Conservation (phyloP, 306 rosid species). For the Pterocarpus macrocarpus region DNA sequence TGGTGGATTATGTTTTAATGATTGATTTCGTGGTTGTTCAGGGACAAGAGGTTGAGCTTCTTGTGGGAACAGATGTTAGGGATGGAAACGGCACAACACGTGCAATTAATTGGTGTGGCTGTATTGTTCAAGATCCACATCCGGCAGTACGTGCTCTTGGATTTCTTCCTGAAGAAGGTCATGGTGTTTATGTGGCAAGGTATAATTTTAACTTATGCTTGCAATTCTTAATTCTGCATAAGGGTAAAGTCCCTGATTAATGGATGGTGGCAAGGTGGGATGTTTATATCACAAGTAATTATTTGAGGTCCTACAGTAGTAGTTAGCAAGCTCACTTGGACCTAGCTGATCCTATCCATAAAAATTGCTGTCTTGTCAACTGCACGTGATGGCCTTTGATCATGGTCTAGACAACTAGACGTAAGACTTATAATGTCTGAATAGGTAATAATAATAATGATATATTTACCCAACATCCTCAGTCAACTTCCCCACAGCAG, state of each 20-base stretch:
- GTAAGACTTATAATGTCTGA: not conserved
- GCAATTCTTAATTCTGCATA: slow-evolving; percentile 35
- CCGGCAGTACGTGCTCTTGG: slow-evolving; percentile 98
- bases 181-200: slow-evolving; percentile 97
- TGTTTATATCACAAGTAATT: slow-evolving; percentile 30
- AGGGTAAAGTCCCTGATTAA: slow-evolving; percentile 1
- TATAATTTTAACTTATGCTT: slow-evolving; percentile 45
- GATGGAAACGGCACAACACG: slow-evolving; percentile 93
- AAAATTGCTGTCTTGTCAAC: slow-evolving; percentile 26
- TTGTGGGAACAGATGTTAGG: slow-evolving; percentile 90
- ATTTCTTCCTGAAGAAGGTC: slow-evolving; percentile 99
- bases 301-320: slow-evolving; percentile 25
- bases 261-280: slow-evolving; percentile 8
- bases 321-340: slow-evolving; percentile 34
- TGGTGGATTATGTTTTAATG: slow-evolving; percentile 16
- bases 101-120: slow-evolving; percentile 91
- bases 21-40: slow-evolving; percentile 55
- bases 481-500: not conserved
- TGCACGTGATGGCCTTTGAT: slow-evolving; percentile 22
- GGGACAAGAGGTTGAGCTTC: slow-evolving; percentile 87
- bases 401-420: not conserved
- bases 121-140: slow-evolving; percentile 95
- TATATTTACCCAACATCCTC: slow-evolving; percentile 30
- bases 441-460: not conserved
- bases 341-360: slow-evolving; percentile 16